Percentiles rank a stretch among this genome's conserved stretches.
Conservation (phyloP, 495 filamentous ascomycete genomes). For the Penicillium coffeae region DNA sequence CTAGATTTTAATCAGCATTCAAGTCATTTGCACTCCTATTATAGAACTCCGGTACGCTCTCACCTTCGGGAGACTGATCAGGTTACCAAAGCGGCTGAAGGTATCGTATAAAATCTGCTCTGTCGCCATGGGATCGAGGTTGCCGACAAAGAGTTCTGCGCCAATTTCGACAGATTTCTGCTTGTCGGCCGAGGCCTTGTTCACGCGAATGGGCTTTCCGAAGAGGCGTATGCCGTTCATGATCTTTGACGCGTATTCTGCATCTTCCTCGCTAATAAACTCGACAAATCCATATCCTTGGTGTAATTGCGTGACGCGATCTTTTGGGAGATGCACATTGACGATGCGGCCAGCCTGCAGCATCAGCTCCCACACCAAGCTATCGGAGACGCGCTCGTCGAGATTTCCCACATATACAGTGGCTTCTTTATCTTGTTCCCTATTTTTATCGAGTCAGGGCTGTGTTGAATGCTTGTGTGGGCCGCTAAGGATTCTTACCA, state of each 20-base stretch:
- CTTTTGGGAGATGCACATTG: constrained; percentile 96
- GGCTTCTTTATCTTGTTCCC: constrained; percentile 98
- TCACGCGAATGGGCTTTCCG: constrained; percentile 93
- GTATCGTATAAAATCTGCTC: constrained; percentile 98
- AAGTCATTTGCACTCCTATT: not conserved
- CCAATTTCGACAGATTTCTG: constrained; percentile 95
- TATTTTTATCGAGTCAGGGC: constrained; percentile 29
- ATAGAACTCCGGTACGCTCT: not conserved
- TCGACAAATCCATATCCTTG: constrained; percentile 99
- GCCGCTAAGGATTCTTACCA: constrained; percentile 52
- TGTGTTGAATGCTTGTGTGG: not conserved
- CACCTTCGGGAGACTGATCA: constrained; percentile 79
- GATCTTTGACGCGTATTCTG: constrained; percentile 92
- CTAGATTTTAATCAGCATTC: constrained; percentile 30
- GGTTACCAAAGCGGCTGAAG: constrained; percentile 86
- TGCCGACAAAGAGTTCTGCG: constrained; percentile 95
- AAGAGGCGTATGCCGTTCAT: constrained; percentile 94
- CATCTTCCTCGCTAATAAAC: constrained; percentile 92
- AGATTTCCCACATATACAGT: constrained; percentile 98
- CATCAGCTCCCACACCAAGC: constrained; percentile 95
- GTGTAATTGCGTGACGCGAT: constrained; percentile 92
- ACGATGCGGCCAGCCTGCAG: constrained; percentile 92
- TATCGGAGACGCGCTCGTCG: constrained; percentile 90
- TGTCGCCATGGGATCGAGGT: constrained; percentile 90
- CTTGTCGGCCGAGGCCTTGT: constrained; percentile 95